A percentile compares a stretch with the other conserved stretches of the same genome.
phyloP scores from a whole-genome alignment of 2,329 filamentous ascomycete genomes.

The Dactylellina drechsleri region DNA sequence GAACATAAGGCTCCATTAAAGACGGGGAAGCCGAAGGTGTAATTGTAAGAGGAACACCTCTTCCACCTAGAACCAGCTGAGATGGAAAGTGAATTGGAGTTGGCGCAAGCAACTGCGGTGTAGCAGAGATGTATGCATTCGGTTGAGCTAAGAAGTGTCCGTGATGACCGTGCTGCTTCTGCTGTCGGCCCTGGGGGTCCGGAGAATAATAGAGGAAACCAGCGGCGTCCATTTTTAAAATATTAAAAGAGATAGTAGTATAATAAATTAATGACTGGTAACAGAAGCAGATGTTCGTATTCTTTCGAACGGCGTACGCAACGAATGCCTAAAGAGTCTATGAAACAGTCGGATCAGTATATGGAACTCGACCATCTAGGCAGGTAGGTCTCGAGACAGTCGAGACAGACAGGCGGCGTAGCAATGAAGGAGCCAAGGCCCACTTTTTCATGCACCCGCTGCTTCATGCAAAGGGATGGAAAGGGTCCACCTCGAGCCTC shows the following conservation, averaged over 20 bases:
- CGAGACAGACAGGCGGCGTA: constrained; percentile 23
- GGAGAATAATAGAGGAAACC: constrained; percentile 59
- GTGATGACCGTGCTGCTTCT: constrained; percentile 57
- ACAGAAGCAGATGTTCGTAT: constrained; percentile 30
- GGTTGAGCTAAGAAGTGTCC: constrained; percentile 58
- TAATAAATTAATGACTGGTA: constrained; percentile 22
- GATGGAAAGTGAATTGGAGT: constrained; percentile 54
- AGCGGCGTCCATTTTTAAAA: constrained; percentile 53
- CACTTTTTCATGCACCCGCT: constrained; percentile 7
- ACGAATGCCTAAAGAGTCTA: constrained; percentile 52
- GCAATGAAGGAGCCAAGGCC: background rate
- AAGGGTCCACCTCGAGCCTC: constrained; percentile 1
- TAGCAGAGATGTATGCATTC: constrained; percentile 56
- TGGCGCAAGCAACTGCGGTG: constrained; percentile 54
- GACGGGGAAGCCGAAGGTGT: constrained; percentile 53
- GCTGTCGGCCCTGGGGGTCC: constrained; percentile 57
- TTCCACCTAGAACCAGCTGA: constrained; percentile 55
- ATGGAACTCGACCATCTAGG: constrained; percentile 50
- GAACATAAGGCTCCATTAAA: constrained; percentile 51
- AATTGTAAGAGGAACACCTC: constrained; percentile 55
- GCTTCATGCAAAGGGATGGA: constrained; percentile 5
- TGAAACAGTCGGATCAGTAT: constrained; percentile 55
- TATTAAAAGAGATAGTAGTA: constrained; percentile 39
- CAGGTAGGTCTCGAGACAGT: constrained; percentile 46
- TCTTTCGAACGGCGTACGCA: constrained; percentile 47